These are phyloP conservation scores for Lasiodiplodia theobromae DNA, from an alignment of 2,329 filamentous ascomycete species.

Conservation along the genomic window DNA sequence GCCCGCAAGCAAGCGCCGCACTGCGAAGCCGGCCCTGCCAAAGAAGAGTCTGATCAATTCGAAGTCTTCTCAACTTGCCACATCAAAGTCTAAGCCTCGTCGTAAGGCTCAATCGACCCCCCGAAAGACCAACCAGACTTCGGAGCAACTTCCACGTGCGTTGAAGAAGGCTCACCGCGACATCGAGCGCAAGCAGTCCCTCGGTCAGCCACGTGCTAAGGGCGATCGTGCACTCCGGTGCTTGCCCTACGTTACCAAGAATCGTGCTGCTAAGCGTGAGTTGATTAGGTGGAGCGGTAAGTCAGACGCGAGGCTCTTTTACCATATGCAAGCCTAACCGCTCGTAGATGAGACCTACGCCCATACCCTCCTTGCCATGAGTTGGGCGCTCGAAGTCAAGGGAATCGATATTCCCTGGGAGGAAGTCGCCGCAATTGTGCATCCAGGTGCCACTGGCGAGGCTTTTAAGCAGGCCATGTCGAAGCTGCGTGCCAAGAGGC, in stretches of 20 bases:
- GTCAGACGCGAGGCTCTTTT: neutral
- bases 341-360: neutral
- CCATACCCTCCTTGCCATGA: slow-evolving; percentile 6
- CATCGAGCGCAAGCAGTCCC: neutral
- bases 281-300: slow-evolving; percentile 22
- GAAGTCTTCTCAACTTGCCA: neutral
- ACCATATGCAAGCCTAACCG: neutral
- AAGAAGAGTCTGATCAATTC: neutral
- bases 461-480: slow-evolving; percentile 22
- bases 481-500: slow-evolving; percentile 4
- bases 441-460: slow-evolving; percentile 25
- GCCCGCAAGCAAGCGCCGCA: neutral
- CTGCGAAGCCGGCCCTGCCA: neutral
- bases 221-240: slow-evolving; percentile 2
- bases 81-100: neutral
- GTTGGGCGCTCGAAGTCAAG: neutral
- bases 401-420: slow-evolving; percentile 13
- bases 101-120: neutral
- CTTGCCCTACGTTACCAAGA: slow-evolving; percentile 9
- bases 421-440: slow-evolving; percentile 15
- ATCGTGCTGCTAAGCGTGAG: slow-evolving; percentile 15
- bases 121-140: neutral
- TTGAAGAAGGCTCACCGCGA: slow-evolving; percentile 11
- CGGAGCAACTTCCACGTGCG: neutral
- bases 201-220: neutral